Conservation (phyloP, 768 basidiomycete genomes). For the Agaricus blazei region DNA sequence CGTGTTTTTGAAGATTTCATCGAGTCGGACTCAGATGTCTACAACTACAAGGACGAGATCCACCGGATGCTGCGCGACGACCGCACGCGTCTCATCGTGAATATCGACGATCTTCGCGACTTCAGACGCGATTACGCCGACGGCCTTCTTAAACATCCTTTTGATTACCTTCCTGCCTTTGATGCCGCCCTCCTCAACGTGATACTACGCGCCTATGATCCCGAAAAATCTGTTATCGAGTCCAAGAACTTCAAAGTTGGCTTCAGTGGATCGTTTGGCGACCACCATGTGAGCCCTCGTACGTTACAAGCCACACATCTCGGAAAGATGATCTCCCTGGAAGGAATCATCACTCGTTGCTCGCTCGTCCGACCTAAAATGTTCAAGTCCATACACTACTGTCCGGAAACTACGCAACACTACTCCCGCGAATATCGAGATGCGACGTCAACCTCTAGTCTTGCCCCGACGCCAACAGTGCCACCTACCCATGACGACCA, state of each 20-base stretch:
- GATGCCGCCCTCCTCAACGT: conserved; percentile 77
- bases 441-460: conserved; percentile 80
- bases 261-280: conserved; percentile 94
- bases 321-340: conserved; percentile 93
- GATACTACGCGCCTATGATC: conserved; percentile 69
- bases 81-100: conserved; percentile 87
- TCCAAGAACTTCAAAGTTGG: conserved; percentile 84
- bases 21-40: conserved; percentile 55
- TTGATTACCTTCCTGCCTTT: conserved; percentile 83
- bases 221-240: conserved; percentile 75
- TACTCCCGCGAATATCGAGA: conserved; percentile 91
- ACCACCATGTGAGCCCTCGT: conserved; percentile 95
- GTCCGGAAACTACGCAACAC: conserved; percentile 80
- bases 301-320: conserved; percentile 85
- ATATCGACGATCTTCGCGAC: conserved; percentile 93
- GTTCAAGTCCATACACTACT: conserved; percentile 95
- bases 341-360: conserved; percentile 97
- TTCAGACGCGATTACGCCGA: conserved; percentile 85
- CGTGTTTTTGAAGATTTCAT: conserved; percentile 84
- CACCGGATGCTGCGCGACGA: conserved; percentile 76
- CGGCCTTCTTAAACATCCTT: conserved; percentile 85
- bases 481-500: conserved; percentile 92
- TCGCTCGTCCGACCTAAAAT: conserved; percentile 98
- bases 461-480: conserved; percentile 79
- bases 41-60: conserved; percentile 86